Percentiles rank a stretch among this genome's conserved stretches.
Evolutionary conservation across 257 asterid species (phyloP).

Genomic region (Solanum chilense): DNA sequence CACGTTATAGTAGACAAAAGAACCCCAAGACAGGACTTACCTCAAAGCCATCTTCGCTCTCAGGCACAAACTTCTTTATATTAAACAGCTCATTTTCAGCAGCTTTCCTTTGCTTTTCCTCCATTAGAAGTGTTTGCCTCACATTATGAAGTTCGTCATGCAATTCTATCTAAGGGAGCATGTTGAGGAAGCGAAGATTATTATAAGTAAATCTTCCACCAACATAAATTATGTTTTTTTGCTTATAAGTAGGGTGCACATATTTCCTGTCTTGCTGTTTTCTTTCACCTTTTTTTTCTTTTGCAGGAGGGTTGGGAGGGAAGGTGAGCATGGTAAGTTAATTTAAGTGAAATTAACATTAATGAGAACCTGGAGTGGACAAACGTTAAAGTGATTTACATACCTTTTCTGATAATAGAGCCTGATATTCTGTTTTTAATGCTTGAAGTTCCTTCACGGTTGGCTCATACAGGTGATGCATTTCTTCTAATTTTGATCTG

Average conservation of each 20-base stretch:
- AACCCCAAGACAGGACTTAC: conserved; percentile 20
- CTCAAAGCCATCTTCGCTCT: conserved; percentile 84
- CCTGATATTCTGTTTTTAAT: conserved; percentile 35
- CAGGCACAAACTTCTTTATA: conserved; percentile 56
- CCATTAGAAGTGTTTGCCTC: conserved; percentile 42
- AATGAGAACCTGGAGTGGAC: background rate
- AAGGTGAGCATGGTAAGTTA: background rate
- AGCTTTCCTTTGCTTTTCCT: conserved; percentile 62
- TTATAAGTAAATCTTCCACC: background rate
- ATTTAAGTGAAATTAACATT: background rate
- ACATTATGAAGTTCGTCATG: conserved; percentile 38
- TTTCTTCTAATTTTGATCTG: conserved; percentile 37
- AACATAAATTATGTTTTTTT: background rate
- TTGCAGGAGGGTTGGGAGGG: background rate
- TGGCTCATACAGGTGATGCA: conserved; percentile 46
- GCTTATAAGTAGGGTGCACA: background rate
- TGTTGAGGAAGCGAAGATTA: background rate
- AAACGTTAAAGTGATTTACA: background rate
- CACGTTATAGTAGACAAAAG: background rate
- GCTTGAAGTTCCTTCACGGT: conserved; percentile 37
- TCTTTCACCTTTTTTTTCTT: background rate
- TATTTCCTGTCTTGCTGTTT: background rate
- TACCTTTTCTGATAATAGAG: conserved; percentile 65
- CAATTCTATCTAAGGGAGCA: conserved; percentile 32
- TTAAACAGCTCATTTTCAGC: conserved; percentile 61